Evolutionary conservation across 345 rosid genomes (phyloP), one percentile per base, ranked within the genome.

Genomic region (Murraya paniculata): DNA sequence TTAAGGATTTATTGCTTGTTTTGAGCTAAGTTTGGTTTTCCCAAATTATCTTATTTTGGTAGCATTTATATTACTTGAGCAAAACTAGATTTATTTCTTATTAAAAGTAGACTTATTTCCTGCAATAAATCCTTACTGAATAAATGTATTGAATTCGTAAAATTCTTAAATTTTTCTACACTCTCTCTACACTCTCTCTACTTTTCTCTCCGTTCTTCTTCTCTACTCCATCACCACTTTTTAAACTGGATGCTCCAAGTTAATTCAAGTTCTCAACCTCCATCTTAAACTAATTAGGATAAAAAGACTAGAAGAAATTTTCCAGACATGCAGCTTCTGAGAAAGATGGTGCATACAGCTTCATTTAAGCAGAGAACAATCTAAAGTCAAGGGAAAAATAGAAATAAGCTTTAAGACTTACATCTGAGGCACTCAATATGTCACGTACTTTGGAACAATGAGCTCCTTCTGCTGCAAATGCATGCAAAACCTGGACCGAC

Each of bases 401-500:
- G 7, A 58, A 50, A 69, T 9, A 71, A 14, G 27, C 30, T 64
- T 21, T 76, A 38, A 7, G 53, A 90, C 98, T 90, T 86, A 96
- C 99, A 81, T 92, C 92, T 14, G 99, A 96, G n/a, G 98, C 87
- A 77, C 90, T 90, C 75, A 96, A 84, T 81, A 96, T 81, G 66
- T 94, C 98, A 5, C 92, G 91, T 59, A 94, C 98, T 90, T 89
- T 90, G 39, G 85, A 85, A 75, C 99, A 94, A 75, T 96, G 98
- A 53, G 99, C 98, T 27, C 98, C 98, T 90, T 96, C 98, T 9
- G 99, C 86, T 77, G 98, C 98, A 75, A 96, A 94, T 62, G 98
- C 98, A 79, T 94, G 98, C 85, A 96, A 83, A 79, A 96, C 98
- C 99, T 93, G 87, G 72, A 76, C 39, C 33, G 74, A 68, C 68